phyloP scores from a whole-genome alignment of 441 rosid genomes.

The Brassica balearica region DNA sequence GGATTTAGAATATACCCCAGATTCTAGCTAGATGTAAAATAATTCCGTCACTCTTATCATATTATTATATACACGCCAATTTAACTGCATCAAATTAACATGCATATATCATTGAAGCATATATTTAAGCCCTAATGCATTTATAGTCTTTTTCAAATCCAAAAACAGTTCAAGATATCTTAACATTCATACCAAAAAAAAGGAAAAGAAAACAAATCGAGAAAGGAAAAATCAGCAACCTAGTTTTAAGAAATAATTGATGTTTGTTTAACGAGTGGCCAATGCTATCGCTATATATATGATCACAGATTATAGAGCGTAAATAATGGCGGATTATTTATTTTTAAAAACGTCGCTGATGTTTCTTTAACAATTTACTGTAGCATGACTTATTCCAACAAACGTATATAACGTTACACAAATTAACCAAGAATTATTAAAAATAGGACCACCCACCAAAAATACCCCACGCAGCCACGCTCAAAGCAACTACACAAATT shows the following conservation, averaged over 20 bases:
- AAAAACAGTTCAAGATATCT: neutral
- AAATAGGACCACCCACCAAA: neutral
- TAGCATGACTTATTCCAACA: slow-evolving; percentile 3
- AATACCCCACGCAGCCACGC: slow-evolving; percentile 1
- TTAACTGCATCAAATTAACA: neutral
- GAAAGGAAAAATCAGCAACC: neutral
- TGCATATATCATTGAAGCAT: neutral
- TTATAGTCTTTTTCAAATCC: neutral
- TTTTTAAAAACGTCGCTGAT: neutral
- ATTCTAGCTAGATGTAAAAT: neutral
- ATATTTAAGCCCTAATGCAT: neutral
- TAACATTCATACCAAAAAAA: neutral
- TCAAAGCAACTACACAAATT: slow-evolving; percentile 5
- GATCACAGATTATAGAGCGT: neutral
- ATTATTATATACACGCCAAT: neutral
- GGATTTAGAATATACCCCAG: neutral
- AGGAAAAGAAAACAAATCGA: neutral
- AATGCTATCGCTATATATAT: neutral
- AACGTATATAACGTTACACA: neutral
- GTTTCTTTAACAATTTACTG: neutral
- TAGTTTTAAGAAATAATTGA: neutral
- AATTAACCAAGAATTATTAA: neutral
- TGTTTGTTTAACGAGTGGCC: neutral
- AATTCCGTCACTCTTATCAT: neutral
- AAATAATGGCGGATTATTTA: neutral